A percentile compares a stretch with the other conserved stretches of the same genome.
Conservation (phyloP, 805 yeast genomes). For the Yamadazyma akitaensis region DNA sequence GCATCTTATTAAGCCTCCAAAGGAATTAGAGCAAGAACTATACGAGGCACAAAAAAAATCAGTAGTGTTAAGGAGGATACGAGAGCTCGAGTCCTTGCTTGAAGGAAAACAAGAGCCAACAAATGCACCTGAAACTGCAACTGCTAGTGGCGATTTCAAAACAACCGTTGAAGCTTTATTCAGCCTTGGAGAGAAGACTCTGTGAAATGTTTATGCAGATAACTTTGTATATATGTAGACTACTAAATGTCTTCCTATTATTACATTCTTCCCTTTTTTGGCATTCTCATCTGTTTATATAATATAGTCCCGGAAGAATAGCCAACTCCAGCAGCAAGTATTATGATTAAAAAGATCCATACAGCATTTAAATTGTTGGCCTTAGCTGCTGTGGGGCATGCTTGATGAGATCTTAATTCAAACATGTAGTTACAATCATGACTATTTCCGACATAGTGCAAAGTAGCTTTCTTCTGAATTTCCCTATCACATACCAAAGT, state of each 20-base stretch:
- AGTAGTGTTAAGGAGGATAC: constrained; percentile 16
- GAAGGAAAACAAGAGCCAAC: neutral
- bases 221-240: neutral
- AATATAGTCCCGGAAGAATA: constrained; percentile 38
- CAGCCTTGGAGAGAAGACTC: neutral
- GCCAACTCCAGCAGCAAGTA: constrained; percentile 34
- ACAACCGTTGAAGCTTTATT: constrained; percentile 14
- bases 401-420: constrained; percentile 80
- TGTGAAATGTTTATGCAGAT: neutral
- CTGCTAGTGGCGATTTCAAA: constrained; percentile 8
- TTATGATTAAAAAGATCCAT: constrained; percentile 35
- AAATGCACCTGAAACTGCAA: neutral
- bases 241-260: neutral
- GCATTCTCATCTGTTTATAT: constrained; percentile 22
- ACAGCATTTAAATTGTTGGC: constrained; percentile 62
- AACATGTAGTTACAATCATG: constrained; percentile 81
- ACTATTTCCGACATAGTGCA: constrained; percentile 66
- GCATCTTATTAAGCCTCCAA: constrained; percentile 64
- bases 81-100: neutral
- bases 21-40: constrained; percentile 40
- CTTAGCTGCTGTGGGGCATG: constrained; percentile 75
- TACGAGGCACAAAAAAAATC: constrained; percentile 35
- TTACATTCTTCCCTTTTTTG: neutral
- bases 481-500: constrained; percentile 80
- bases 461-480: constrained; percentile 57